Base-by-base conservation (phyloP, 257 asterid genomes). In the Solanum pinnatisectum region DNA sequence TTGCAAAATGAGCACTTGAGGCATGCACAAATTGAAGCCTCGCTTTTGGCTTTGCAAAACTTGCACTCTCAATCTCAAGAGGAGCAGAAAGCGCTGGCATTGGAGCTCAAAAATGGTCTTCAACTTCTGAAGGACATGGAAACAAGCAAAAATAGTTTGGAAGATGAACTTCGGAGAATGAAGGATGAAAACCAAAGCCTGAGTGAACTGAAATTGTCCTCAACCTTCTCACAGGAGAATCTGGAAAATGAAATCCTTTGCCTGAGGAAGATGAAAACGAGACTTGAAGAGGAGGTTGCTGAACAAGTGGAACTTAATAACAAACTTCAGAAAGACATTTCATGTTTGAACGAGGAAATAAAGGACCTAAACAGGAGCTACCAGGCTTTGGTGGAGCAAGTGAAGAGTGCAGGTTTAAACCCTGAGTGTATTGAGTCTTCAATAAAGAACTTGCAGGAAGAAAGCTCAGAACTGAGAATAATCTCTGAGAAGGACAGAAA, bases 281-380 rank as follows among this genome's bases (percentile, higher is more conserved):
- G 92, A 59, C 98, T 97, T 44, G 98, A 95, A 90, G 92, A 90
- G 78, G 96, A 94, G 91, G 97, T 97, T 71, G 89, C 89, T 10
- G 93, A 87, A 87, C 99, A 95, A 84, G 92, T 87, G 87, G 85
- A 88, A 39, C 87, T 91, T 85, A 92, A 91, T 79, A 88, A 88
- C 84, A 90, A 95, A 85, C 95, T 96, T 85, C 95, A 91, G 90
- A 83, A 90, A 88, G 98, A 96, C 87, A 93, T 94, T 87, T 83
- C 78, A 65, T 87, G 92, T 74, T 92, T 97, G 93, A 91, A 90
- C 87, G 96, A 93, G 84, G 99, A 97, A 89, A 97, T 96, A 16
- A 87, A 90, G 87, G 93, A 93, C 87, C 91, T 96, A 91, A 95
- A 90, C 87, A 82, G 68, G 73, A 92, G 92, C 85, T 94, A 97